These are phyloP conservation scores for Avena eriantha DNA, from an alignment of 176 grass and related monocot genomes.

Conservation along the genomic window DNA sequence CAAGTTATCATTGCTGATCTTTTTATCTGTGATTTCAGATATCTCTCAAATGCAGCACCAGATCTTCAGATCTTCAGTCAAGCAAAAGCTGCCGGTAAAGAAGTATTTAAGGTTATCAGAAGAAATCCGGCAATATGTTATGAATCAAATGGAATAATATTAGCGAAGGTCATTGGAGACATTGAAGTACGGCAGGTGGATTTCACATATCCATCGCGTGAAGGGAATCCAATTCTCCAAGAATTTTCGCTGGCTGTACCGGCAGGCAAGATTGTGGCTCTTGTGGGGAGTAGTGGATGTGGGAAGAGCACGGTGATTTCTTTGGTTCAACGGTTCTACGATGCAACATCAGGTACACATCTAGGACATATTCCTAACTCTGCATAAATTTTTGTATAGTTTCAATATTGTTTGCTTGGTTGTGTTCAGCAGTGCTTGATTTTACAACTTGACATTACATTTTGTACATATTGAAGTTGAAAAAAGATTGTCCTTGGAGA, in stretches of 20 bases:
- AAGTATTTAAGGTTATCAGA: slow-evolving; percentile 53
- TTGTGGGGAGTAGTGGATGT: slow-evolving; percentile 61
- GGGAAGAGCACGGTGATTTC: slow-evolving; percentile 68
- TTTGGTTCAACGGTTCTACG: slow-evolving; percentile 64
- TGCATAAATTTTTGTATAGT: slow-evolving; percentile 26
- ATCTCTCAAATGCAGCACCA: slow-evolving; percentile 64
- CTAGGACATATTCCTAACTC: slow-evolving; percentile 22
- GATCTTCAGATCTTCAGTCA: slow-evolving; percentile 71
- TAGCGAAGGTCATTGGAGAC: slow-evolving; percentile 48
- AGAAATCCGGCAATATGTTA: slow-evolving; percentile 54
- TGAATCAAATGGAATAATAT: slow-evolving; percentile 33
- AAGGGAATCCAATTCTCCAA: slow-evolving; percentile 44
- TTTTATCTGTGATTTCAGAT: slow-evolving; percentile 49
- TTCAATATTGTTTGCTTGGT: not conserved
- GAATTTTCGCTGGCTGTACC: slow-evolving; percentile 51
- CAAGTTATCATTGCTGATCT: not conserved
- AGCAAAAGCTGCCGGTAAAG: slow-evolving; percentile 51
- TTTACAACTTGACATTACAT: slow-evolving; percentile 9
- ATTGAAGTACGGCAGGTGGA: slow-evolving; percentile 49
- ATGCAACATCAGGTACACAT: slow-evolving; percentile 45
- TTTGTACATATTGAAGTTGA: not conserved
- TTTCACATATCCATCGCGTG: slow-evolving; percentile 63
- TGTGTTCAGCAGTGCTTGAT: slow-evolving; percentile 13
- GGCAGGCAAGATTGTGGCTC: slow-evolving; percentile 47
- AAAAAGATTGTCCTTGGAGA: not conserved